phyloP scores from a whole-genome alignment of 2,329 filamentous ascomycete genomes.

The Ophiostoma populinum region DNA sequence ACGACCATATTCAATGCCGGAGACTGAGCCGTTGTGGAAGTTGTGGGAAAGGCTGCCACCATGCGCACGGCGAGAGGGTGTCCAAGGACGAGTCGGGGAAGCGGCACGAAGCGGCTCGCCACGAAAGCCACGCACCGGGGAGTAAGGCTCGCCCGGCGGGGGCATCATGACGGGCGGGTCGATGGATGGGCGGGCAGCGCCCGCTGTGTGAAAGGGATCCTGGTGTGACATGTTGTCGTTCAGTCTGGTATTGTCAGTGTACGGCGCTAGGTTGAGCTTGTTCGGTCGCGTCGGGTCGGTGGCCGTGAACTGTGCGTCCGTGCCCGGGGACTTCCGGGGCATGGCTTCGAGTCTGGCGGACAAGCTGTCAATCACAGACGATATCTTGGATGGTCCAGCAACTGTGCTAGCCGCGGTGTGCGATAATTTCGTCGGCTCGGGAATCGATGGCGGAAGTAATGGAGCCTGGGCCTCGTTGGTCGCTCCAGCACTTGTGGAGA shows the following conservation, averaged over 20 bases:
- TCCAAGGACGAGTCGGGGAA: conserved; percentile 43
- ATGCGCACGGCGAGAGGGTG: conserved; percentile 25
- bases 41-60: conserved; percentile 13
- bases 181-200: conserved; percentile 21
- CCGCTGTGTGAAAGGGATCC: conserved; percentile 7
- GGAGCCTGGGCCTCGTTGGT: too few species aligned
- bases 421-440: too few species aligned
- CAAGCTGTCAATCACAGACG: too few species aligned
- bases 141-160: conserved; percentile 42
- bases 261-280: background rate
- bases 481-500: background rate
- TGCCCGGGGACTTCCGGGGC: conserved; percentile 17
- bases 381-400: too few species aligned
- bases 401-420: too few species aligned
- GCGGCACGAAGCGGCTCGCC: conserved; percentile 26
- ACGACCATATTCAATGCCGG: conserved; percentile 51
- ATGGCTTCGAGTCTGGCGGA: conserved; percentile 18
- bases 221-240: conserved; percentile 3
- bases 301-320: background rate
- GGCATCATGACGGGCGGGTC: conserved; percentile 39
- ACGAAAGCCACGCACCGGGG: conserved; percentile 19
- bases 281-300: background rate
- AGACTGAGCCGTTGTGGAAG: conserved; percentile 15
- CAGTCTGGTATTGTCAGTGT: conserved; percentile 7
- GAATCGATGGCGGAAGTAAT: too few species aligned